Conservation (phyloP, 2,329 filamentous ascomycete species). For the Colletotrichum sidae region DNA sequence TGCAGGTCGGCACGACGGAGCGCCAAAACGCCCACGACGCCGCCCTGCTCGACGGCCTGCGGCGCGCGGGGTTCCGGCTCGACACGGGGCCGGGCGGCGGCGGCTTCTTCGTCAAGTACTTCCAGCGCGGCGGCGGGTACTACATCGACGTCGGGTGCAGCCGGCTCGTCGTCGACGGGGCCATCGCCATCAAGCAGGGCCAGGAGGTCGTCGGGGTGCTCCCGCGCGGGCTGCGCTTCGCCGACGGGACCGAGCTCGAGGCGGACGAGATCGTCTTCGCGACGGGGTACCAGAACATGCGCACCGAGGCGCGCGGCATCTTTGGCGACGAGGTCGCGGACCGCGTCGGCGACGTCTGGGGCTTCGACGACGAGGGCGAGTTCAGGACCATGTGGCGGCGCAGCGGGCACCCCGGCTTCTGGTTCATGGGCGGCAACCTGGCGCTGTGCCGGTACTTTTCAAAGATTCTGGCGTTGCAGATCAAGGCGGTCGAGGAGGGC, state of each 20-base stretch:
- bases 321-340: conserved; percentile 63
- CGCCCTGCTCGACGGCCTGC: conserved; percentile 56
- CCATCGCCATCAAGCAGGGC: conserved; percentile 56
- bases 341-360: conserved; percentile 58
- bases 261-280: conserved; percentile 58
- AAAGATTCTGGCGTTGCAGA: conserved; percentile 47
- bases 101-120: conserved; percentile 57
- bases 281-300: conserved; percentile 65
- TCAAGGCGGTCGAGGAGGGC: conserved; percentile 36
- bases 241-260: conserved; percentile 47
- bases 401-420: conserved; percentile 49
- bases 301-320: conserved; percentile 58
- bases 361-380: conserved; percentile 61
- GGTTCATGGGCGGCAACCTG: conserved; percentile 52
- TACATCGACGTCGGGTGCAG: conserved; percentile 44
- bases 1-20: conserved; percentile 60
- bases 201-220: conserved; percentile 66
- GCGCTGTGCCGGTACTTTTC: conserved; percentile 49
- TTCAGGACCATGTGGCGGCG: conserved; percentile 47
- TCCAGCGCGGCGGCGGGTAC: conserved; percentile 48
- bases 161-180: conserved; percentile 45
- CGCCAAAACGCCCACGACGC: conserved; percentile 51
- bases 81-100: conserved; percentile 65
- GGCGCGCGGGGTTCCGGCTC: conserved; percentile 69
- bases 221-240: conserved; percentile 57